Evolutionary conservation across 176 grass and related monocot species (phyloP), one percentile per base, ranked within the genome.

Genomic region (Zea luxurians): DNA sequence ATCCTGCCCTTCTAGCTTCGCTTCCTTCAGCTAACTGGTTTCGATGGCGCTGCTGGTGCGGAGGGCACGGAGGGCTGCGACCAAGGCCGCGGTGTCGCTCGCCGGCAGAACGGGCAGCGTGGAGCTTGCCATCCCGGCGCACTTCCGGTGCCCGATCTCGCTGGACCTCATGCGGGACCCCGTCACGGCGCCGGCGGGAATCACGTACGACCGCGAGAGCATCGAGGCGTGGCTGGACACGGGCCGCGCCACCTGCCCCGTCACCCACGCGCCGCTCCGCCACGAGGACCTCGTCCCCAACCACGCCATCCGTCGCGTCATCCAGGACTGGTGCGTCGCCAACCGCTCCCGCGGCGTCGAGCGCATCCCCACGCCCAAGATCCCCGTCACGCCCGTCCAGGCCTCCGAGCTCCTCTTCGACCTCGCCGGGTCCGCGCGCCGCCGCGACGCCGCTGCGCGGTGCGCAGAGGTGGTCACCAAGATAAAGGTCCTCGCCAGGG

Each of bases 291-390:
- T 97, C 52, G 86, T 93, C 61, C 94, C 94, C 27, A 97, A 97
- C 89, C 89, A 93, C 71, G 72, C 89, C 63, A 74, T 90, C 44
- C 86, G 83, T 34, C 73, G 89, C 55, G 77, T 97, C 38, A 97
- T 97, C 62, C 94, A 97, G 85, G 89, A 93, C 79, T 97, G 94
- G 94, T 97, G 94, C 75, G 94, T 92, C 21, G 84, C 82, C 13
- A 89, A 94, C 87, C 80, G 91, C 6, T 78, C 91, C 59, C 71
- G 58, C 41, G 94, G 94, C n/a, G 68, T 97, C n/a, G 91, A 97
- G 80, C 85, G 94, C 10, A 97, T 97, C 37, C 94, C 91, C 48
- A 97, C 94, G 17, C 94, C 94, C 16, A 93, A 91, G 86, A 93
- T 97, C 69, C 94, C 94, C 46, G 73, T 97, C 45, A 91, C 73